Evolutionary conservation across 805 yeast genomes (phyloP).

Genomic region (Candida methanosorbosa): DNA sequence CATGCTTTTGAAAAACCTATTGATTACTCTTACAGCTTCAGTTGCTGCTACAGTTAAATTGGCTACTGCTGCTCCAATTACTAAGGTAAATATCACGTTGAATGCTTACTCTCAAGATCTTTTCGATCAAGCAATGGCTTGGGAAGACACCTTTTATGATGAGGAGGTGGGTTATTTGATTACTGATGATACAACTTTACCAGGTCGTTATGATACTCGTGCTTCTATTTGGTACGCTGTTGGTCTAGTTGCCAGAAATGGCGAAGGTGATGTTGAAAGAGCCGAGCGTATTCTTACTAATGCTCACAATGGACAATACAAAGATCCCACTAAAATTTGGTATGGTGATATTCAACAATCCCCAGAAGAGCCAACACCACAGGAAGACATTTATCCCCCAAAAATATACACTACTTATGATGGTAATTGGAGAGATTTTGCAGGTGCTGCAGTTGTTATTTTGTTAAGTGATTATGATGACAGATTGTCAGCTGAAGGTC

Average conservation of each 20-base stretch:
- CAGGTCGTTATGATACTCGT: constrained; percentile 7
- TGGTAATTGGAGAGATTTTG: constrained; percentile 8
- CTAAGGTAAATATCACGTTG: background rate
- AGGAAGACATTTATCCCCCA: constrained; percentile 6
- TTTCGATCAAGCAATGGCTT: constrained; percentile 5
- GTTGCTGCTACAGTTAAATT: background rate
- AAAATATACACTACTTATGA: constrained; percentile 3
- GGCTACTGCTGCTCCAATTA: background rate
- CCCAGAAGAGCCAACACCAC: constrained; percentile 9
- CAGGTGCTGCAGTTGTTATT: constrained; percentile 7
- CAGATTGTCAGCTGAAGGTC: constrained; percentile 1
- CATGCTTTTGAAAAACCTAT: background rate
- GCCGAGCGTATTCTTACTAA: constrained; percentile 5
- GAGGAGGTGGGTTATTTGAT: constrained; percentile 5
- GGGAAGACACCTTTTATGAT: constrained; percentile 7
- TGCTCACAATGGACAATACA: constrained; percentile 5
- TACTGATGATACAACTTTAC: constrained; percentile 5
- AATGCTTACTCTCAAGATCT: constrained; percentile 7
- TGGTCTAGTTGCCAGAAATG: constrained; percentile 8
- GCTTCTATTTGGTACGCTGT: constrained; percentile 8
- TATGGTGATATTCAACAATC: constrained; percentile 7
- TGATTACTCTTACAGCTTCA: background rate
- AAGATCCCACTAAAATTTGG: constrained; percentile 8
- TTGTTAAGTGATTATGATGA: constrained; percentile 4
- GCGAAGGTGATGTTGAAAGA: constrained; percentile 3